Percentiles rank a stretch among this genome's conserved stretches.
Conservation (phyloP, 2,329 filamentous ascomycete genomes). For the Fusarium sp. region DNA sequence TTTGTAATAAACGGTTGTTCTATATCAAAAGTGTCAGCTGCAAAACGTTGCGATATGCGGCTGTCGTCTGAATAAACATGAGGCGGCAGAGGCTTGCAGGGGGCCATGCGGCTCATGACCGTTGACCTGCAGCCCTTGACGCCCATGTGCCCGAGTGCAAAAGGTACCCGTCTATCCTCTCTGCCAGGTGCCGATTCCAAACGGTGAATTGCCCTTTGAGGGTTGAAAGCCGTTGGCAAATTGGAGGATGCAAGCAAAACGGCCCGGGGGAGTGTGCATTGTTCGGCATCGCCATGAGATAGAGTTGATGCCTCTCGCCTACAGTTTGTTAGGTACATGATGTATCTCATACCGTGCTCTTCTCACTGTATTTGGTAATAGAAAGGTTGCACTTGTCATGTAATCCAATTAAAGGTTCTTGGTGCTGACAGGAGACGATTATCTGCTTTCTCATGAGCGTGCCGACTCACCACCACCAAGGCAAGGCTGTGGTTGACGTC, state of each 20-base stretch:
- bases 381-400: not conserved
- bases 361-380: not conserved
- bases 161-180: not conserved
- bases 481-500: not conserved
- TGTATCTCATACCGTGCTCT: not conserved
- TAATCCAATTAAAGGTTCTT: not conserved
- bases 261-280: slow-evolving; percentile 10
- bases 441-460: not conserved
- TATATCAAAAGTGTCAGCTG: not conserved
- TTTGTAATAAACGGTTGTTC: no score
- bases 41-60: not conserved
- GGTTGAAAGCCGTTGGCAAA: not conserved
- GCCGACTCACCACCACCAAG: not conserved
- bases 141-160: not conserved
- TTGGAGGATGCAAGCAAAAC: slow-evolving; percentile 7
- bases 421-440: not conserved
- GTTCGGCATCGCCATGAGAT: not conserved
- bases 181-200: slow-evolving; percentile 4
- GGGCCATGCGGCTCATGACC: slow-evolving; percentile 2
- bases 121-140: slow-evolving; percentile 1
- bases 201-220: not conserved
- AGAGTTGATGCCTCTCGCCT: not conserved
- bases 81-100: slow-evolving; percentile 6
- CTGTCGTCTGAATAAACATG: not conserved
- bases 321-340: not conserved